Evolutionary conservation across 2,329 filamentous ascomycete genomes (phyloP), one percentile per base, ranked within the genome.

Genomic region (Neobulgaria alba): DNA sequence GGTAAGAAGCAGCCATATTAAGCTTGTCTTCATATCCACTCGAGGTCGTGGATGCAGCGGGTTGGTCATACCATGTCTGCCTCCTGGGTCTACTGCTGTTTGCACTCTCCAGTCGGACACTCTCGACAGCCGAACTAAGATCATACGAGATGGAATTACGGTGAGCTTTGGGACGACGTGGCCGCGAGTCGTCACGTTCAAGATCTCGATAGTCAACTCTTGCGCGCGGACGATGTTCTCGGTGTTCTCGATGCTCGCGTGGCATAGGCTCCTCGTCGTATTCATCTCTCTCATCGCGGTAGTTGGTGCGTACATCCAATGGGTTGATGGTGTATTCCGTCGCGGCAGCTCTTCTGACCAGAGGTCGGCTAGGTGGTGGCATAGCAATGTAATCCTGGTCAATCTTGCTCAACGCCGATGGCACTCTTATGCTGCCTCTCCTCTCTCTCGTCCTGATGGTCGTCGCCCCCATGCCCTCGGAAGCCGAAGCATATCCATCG

Each of bases 1-100:
- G 75, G 54, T 80, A 79, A 17, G 55, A 58, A 15, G 61, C 51
- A 20, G 70, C 71, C 44, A 62, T 54, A 15, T 62, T 61, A 4
- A 72, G 46, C 47, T 73, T 65, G 18, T 66, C 63, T 39, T 67
- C 63, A 37, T 68, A 66, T 43, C 61, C 67, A 42, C 40, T 50
- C 7, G 42, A 40, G 12, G 37, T 33, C n/a, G 30, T 42, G 7
- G 38, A 33, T 12, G 49, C 48, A 5, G 46, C 21, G 17, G 50
- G 43, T 33, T 50, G 48, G 12, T 50, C 54, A 41, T 55, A 58
- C 16, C 50, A 56, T 21, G 53, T 58, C 29, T 50, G 34, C 20
- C 55, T 48, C 30, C 54, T 49, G n/a, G n/a, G n/a, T 12, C 49
- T 49, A 5, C 51, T 41, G 26, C 49, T 52, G 29, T 52, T 57